Conservation (phyloP, 2,329 filamentous ascomycete species). For the Calonectria pauciramosa region DNA sequence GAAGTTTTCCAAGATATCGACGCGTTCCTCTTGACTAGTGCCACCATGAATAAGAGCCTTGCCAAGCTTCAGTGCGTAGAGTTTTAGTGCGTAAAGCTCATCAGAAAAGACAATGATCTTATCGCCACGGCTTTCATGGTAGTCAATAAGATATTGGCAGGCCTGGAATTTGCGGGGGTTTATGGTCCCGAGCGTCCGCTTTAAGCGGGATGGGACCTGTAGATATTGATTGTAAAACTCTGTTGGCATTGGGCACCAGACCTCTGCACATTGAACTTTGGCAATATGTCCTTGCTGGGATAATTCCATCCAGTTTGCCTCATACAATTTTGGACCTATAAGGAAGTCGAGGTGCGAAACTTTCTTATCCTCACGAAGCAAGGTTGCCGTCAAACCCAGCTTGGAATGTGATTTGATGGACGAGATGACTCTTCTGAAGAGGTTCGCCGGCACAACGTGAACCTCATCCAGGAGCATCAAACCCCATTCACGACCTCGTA, state of each 20-base stretch:
- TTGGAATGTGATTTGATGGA: constrained; percentile 92
- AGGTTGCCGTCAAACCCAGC: constrained; percentile 87
- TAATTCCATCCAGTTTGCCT: constrained; percentile 97
- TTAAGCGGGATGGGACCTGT: constrained; percentile 61
- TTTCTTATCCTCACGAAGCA: constrained; percentile 94
- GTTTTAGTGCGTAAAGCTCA: constrained; percentile 88
- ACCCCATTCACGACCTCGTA: constrained; percentile 88
- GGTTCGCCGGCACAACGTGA: constrained; percentile 91
- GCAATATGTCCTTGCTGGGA: constrained; percentile 94
- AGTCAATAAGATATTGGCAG: constrained; percentile 93
- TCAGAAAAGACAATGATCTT: constrained; percentile 98
- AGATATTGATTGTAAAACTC: constrained; percentile 95
- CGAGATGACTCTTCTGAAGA: constrained; percentile 90
- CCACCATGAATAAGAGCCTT: constrained; percentile 91
- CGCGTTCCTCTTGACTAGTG: constrained; percentile 84
- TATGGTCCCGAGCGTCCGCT: constrained; percentile 80
- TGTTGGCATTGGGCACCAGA: constrained; percentile 96
- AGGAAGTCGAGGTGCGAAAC: constrained; percentile 94
- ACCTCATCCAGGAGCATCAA: constrained; percentile 95
- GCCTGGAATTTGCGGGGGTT: constrained; percentile 95
- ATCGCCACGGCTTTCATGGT: constrained; percentile 90
- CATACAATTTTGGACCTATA: constrained; percentile 93
- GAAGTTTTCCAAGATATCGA: constrained; percentile 89
- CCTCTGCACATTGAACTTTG: constrained; percentile 92
- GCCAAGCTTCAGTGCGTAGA: constrained; percentile 82